Percentiles rank a stretch among this genome's conserved stretches.
Evolutionary conservation across 192 early-diverging fungal genomes (phyloP).

Genomic region (Geranomyces michiganensis): DNA sequence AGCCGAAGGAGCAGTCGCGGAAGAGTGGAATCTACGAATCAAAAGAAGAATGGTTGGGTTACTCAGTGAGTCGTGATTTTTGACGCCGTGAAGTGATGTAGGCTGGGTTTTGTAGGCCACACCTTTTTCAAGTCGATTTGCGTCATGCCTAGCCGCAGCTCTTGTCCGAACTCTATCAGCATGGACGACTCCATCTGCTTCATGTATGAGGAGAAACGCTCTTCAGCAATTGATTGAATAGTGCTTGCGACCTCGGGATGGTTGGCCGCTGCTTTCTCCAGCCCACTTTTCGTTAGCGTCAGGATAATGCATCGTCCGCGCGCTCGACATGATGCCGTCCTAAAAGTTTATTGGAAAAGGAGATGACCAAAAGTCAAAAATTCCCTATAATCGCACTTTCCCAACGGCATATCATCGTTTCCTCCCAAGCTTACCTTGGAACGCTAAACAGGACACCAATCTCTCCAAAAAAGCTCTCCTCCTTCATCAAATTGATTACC

Average conservation of each 20-base stretch:
- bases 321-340: conserved; percentile 59
- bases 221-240: conserved; percentile 53
- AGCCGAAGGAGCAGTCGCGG: conserved; percentile 53
- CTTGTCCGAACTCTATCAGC: conserved; percentile 58
- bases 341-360: conserved; percentile 4
- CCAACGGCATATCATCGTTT: too few species aligned
- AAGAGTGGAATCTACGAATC: conserved; percentile 52
- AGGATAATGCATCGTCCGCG: conserved; percentile 53
- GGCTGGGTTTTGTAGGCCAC: not conserved
- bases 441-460: conserved; percentile 75
- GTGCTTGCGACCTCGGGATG: conserved; percentile 51
- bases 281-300: conserved; percentile 54
- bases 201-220: conserved; percentile 53
- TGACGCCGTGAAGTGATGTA: not conserved
- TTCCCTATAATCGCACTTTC: not conserved
- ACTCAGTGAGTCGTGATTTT: not conserved
- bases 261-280: conserved; percentile 37
- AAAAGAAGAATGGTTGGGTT: not conserved
- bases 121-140: conserved; percentile 57
- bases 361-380: not conserved
- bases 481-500: conserved; percentile 57
- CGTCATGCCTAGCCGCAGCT: conserved; percentile 54
- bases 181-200: conserved; percentile 50
- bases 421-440: conserved; percentile 46
- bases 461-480: conserved; percentile 79